Evolutionary conservation across 768 basidiomycete species (phyloP).

Genomic region (Cystofilobasidium ferigula): DNA sequence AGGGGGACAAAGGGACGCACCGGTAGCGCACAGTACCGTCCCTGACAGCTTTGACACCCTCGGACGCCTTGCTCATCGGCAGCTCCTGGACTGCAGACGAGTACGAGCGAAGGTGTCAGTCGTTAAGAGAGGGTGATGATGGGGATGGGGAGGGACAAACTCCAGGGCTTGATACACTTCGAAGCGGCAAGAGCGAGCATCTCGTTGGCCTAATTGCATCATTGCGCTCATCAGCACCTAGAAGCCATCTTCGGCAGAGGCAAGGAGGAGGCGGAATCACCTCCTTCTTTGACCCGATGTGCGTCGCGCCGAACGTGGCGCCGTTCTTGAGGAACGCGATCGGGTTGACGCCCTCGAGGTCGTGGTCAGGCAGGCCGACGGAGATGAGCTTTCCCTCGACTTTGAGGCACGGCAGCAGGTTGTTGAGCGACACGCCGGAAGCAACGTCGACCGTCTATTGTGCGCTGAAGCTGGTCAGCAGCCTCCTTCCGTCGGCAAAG

Average conservation of each 20-base stretch:
- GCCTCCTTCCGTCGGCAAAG: background rate
- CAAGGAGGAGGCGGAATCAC: slow-evolving; percentile 9
- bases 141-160: too few relatives aligned
- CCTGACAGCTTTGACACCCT: slow-evolving; percentile 46
- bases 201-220: slow-evolving; percentile 35
- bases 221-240: background rate
- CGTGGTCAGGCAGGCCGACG: slow-evolving; percentile 33
- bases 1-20: too few relatives aligned
- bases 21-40: slow-evolving; percentile 46
- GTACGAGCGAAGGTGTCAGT: too few relatives aligned
- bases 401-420: slow-evolving; percentile 7
- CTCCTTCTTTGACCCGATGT: slow-evolving; percentile 52
- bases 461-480: background rate
- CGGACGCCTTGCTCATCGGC: slow-evolving; percentile 45
- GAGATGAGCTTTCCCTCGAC: slow-evolving; percentile 15
- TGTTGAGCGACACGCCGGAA: slow-evolving; percentile 14
- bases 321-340: slow-evolving; percentile 36
- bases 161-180: slow-evolving; percentile 41
- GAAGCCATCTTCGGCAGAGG: too few relatives aligned
- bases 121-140: too few relatives aligned
- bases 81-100: slow-evolving; percentile 35
- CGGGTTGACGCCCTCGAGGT: slow-evolving; percentile 41
- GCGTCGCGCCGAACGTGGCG: slow-evolving; percentile 34
- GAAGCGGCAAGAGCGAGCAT: slow-evolving; percentile 54
- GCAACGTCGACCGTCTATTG: background rate